Percentiles rank a stretch among this genome's conserved stretches.
phyloP scores from a whole-genome alignment of 2,329 filamentous ascomycete genomes.

The Botryotinia convoluta region DNA sequence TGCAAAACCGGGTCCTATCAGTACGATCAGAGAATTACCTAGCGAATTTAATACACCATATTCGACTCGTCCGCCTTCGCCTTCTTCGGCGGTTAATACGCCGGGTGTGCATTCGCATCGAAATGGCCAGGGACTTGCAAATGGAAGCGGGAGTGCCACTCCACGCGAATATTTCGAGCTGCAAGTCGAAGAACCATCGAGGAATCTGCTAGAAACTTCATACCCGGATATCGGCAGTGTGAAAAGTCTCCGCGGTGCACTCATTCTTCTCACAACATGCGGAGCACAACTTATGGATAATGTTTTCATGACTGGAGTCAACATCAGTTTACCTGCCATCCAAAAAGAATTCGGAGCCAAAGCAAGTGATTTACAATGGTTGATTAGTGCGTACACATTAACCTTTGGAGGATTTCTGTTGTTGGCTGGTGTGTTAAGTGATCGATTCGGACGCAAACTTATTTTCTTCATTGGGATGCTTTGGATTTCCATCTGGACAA shows the following conservation, averaged over 20 bases:
- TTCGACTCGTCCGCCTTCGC: slow-evolving; percentile 23
- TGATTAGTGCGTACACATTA: slow-evolving; percentile 44
- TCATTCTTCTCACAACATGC: slow-evolving; percentile 43
- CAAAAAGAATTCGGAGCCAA: slow-evolving; percentile 41
- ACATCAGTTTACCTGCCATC: slow-evolving; percentile 43
- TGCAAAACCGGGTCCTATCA: slow-evolving; percentile 12
- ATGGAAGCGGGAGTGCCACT: background rate
- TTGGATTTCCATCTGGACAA: slow-evolving; percentile 40
- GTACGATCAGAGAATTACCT: slow-evolving; percentile 19
- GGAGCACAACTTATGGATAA: slow-evolving; percentile 46
- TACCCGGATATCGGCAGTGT: slow-evolving; percentile 34
- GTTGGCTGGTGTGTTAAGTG: slow-evolving; percentile 34
- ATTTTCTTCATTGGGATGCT: slow-evolving; percentile 42
- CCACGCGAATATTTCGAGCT: slow-evolving; percentile 4
- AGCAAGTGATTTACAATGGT: slow-evolving; percentile 42
- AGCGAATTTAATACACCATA: slow-evolving; percentile 23
- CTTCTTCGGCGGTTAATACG: background rate
- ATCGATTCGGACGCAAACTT: slow-evolving; percentile 41
- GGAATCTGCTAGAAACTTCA: background rate
- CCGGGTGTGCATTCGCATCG: background rate
- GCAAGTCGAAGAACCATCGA: slow-evolving; percentile 3
- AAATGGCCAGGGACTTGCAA: background rate
- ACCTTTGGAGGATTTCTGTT: slow-evolving; percentile 42
- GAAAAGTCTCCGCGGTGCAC: slow-evolving; percentile 41
- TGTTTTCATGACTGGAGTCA: slow-evolving; percentile 45